Evolutionary conservation across 768 basidiomycete species (phyloP), one percentile per base, ranked within the genome.

Genomic region (Boletus fagicola): DNA sequence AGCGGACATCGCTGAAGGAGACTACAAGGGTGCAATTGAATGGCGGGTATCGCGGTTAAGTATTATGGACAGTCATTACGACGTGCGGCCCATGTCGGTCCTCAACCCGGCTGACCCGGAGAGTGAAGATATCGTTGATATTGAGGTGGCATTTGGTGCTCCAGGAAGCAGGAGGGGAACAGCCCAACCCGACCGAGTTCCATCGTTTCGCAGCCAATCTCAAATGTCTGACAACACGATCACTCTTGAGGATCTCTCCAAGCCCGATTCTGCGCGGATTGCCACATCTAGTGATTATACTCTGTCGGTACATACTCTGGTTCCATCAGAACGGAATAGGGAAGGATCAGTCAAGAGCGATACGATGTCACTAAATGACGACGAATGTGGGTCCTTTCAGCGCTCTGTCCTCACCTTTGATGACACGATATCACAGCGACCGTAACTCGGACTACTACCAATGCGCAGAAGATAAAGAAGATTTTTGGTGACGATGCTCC

Each of bases 11-110:
- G 83, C 85, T 20, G 82, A 83, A 68, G 84, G 81, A 52, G 86
- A 88, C 57, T 90, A 90, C 71, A 83, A 78, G 54, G 84, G 83
- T 6, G 87, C 89, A 2, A 90, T 90, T 53, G 86, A 89, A 55
- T 86, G 87, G 86, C 80, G 90, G 22, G 81, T 83, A 76, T 90
- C 88, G 16, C 84, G 87, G 16, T 70, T 87, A 45, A 88, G 87
- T 63, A 76, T 80, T 66, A 81, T 83, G 63, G 80, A 80, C 62
- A 78, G 74, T 56, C 79, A 78, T 54, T 75, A 82, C 35, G 78
- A 77, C 26, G 77, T 69, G n/a, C 76, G 74, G 31, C 74, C 74
- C 9, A 72, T 75, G 65, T 75, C 74, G 22, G 73, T 72, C 30
- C 65, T 70, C 68, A 59, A 75, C 43, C 73, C 74, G 2, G 61